These are phyloP conservation scores for Pseudogymnoascus sp. DNA, from an alignment of 2,329 filamentous ascomycete genomes.

Conservation along the genomic window DNA sequence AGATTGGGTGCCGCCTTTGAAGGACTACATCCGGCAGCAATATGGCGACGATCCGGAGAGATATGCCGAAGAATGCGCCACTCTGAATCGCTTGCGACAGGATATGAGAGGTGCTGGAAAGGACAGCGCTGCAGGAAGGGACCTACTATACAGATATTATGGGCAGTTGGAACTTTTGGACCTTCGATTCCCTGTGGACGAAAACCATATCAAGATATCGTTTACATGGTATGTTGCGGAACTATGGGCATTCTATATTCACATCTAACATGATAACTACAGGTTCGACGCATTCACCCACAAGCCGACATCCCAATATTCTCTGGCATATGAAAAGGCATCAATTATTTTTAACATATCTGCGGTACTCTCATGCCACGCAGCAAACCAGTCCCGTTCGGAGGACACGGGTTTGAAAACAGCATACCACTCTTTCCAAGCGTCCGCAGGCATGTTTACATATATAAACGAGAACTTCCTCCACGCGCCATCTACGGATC, in stretches of 20 bases:
- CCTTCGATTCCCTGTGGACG: conserved; percentile 90
- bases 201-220: conserved; percentile 97
- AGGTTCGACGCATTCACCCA: conserved; percentile 99
- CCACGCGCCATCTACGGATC: conserved; percentile 90
- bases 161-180: conserved; percentile 93
- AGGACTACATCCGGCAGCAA: conserved; percentile 83
- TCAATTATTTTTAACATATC: conserved; percentile 99
- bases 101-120: conserved; percentile 97
- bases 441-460: conserved; percentile 97
- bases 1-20: conserved; percentile 90
- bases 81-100: conserved; percentile 88
- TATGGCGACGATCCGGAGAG: conserved; percentile 96
- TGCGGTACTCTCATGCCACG: conserved; percentile 91
- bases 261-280: conserved; percentile 23
- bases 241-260: conserved; percentile 9
- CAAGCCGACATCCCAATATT: conserved; percentile 94
- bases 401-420: conserved; percentile 92
- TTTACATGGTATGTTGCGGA: conserved; percentile 75
- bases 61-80: conserved; percentile 91
- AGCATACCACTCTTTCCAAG: conserved; percentile 96
- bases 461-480: conserved; percentile 99
- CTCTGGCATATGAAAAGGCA: conserved; percentile 93
- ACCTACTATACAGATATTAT: conserved; percentile 94
- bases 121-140: conserved; percentile 87
- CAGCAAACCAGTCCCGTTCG: conserved; percentile 81